These are phyloP conservation scores for Fusarium liriodendri DNA, from an alignment of 2,329 filamentous ascomycete genomes.

Conservation along the genomic window DNA sequence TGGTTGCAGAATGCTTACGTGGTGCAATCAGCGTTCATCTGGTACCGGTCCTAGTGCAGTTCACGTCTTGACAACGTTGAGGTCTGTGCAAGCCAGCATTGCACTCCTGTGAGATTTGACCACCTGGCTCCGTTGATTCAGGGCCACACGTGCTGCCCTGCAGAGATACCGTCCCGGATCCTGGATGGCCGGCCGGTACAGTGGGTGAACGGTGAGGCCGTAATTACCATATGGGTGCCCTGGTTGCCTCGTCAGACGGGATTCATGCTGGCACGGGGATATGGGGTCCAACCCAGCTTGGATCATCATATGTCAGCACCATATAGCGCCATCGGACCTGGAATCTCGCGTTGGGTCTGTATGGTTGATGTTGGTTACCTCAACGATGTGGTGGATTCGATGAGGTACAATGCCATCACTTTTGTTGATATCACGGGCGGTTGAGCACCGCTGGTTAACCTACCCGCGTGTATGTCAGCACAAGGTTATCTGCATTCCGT, in stretches of 20 bases:
- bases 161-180: conserved; percentile 15
- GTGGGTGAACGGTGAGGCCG: conserved; percentile 10
- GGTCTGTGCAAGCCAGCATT: conserved; percentile 1
- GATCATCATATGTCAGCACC: conserved; percentile 23
- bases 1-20: conserved; percentile 31
- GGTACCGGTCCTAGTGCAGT: conserved; percentile 11
- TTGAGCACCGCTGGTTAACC: neutral
- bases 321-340: conserved; percentile 9
- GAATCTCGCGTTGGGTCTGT: neutral
- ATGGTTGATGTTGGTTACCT: neutral
- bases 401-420: neutral
- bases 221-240: conserved; percentile 3
- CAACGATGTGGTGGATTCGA: neutral
- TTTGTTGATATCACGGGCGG: neutral
- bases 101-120: conserved; percentile 11
- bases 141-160: neutral
- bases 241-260: neutral
- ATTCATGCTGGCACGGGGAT: neutral
- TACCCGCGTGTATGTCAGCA: neutral
- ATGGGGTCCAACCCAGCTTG: neutral
- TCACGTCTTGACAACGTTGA: conserved; percentile 21
- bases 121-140: conserved; percentile 11
- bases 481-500: neutral
- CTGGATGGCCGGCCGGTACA: neutral
- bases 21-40: conserved; percentile 17